Evolutionary conservation across 345 rosid genomes (phyloP).

Genomic region (Citrus cavaleriei): DNA sequence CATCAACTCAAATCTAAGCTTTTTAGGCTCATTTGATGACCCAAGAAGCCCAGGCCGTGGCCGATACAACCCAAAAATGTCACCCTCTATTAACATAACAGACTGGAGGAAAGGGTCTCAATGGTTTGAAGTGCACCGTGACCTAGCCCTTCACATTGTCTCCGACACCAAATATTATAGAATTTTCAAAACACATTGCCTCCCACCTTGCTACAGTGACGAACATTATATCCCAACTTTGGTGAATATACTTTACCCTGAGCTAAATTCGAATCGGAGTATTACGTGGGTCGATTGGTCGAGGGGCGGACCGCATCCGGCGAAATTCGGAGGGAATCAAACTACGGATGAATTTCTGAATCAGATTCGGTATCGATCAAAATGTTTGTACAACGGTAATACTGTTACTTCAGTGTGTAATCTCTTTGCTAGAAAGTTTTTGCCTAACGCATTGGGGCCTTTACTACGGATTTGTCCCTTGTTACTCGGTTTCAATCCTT

Average conservation of each 20-base stretch:
- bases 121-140: slow-evolving; percentile 68
- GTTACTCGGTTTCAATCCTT: slow-evolving; percentile 48
- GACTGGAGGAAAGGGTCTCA: slow-evolving; percentile 84
- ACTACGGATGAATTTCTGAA: slow-evolving; percentile 52
- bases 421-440: slow-evolving; percentile 69
- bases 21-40: slow-evolving; percentile 42
- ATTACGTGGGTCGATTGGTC: slow-evolving; percentile 79
- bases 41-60: slow-evolving; percentile 51
- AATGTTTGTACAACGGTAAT: slow-evolving; percentile 49
- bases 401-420: slow-evolving; percentile 28
- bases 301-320: slow-evolving; percentile 58
- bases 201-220: slow-evolving; percentile 58
- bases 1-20: slow-evolving; percentile 44
- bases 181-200: slow-evolving; percentile 39
- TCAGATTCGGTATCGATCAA: slow-evolving; percentile 29
- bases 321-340: slow-evolving; percentile 38
- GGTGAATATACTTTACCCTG: slow-evolving; percentile 32
- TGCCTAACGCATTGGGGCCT: slow-evolving; percentile 44
- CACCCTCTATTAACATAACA: slow-evolving; percentile 46
- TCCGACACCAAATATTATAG: slow-evolving; percentile 45
- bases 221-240: slow-evolving; percentile 75
- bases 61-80: slow-evolving; percentile 56
- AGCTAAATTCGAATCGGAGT: slow-evolving; percentile 43
- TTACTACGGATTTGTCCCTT: slow-evolving; percentile 50
- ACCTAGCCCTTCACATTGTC: slow-evolving; percentile 39